Evolutionary conservation across 192 early-diverging fungal species (phyloP).

Genomic region (Mortierella antarctica): DNA sequence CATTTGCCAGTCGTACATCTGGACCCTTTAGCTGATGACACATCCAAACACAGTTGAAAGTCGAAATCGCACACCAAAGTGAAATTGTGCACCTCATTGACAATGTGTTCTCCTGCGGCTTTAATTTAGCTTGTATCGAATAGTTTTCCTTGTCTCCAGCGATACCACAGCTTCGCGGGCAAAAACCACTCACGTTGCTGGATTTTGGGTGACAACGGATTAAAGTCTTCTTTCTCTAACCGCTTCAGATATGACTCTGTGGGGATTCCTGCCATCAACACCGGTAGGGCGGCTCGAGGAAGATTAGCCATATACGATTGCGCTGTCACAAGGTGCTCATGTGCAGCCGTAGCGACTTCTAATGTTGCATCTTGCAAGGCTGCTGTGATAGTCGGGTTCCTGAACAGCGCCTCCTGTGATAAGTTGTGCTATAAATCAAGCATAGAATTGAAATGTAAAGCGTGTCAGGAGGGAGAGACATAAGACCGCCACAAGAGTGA

Average conservation of each 20-base stretch:
- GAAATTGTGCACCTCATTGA: too few relatives aligned
- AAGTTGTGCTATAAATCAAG: constrained; percentile 71
- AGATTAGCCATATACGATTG: constrained; percentile 68
- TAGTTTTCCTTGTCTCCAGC: constrained; percentile 54
- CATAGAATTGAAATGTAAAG: background rate
- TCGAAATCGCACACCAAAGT: too few relatives aligned
- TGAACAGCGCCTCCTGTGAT: constrained; percentile 79
- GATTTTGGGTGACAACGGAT: constrained; percentile 80
- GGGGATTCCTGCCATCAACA: constrained; percentile 77
- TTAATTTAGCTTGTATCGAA: constrained; percentile 36
- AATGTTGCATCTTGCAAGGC: constrained; percentile 84
- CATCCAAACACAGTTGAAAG: too few relatives aligned
- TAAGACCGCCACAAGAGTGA: background rate
- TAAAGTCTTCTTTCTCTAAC: constrained; percentile 84
- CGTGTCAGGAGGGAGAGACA: background rate
- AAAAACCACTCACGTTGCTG: constrained; percentile 74
- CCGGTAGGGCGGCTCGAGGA: constrained; percentile 75
- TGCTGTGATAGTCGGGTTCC: constrained; percentile 59
- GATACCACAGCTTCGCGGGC: constrained; percentile 70
- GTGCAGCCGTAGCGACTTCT: constrained; percentile 86
- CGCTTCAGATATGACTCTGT: constrained; percentile 77
- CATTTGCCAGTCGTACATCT: too few relatives aligned
- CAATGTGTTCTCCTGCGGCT: too few relatives aligned
- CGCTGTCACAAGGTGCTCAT: constrained; percentile 79
- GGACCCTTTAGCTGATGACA: too few relatives aligned